A percentile compares a stretch with the other conserved stretches of the same genome.
Evolutionary conservation across 73 alveolate species (phyloP).

Genomic region (Urostyla sp.): DNA sequence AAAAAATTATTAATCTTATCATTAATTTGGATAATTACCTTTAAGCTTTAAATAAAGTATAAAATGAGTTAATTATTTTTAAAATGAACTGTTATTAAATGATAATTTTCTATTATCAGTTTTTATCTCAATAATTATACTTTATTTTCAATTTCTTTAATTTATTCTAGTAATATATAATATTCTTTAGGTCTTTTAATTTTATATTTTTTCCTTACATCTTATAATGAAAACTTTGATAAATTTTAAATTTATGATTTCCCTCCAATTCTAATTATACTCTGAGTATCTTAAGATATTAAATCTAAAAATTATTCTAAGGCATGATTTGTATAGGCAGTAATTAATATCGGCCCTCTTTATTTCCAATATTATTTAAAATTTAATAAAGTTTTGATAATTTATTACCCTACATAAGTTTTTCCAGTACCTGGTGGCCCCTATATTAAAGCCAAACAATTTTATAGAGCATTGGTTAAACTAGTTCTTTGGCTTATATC

Average conservation of each 20-base stretch:
- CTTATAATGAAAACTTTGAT: too few relatives aligned
- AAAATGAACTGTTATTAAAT: too few relatives aligned
- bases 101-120: too few relatives aligned
- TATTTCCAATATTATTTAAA: slow-evolving; percentile 18
- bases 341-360: slow-evolving; percentile 79
- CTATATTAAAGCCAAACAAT: slow-evolving; percentile 72
- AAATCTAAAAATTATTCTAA: slow-evolving; percentile 85
- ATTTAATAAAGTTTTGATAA: neutral
- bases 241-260: slow-evolving; percentile 48
- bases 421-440: slow-evolving; percentile 95
- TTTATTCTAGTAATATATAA: too few relatives aligned
- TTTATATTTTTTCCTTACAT: too few relatives aligned
- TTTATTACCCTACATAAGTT: slow-evolving; percentile 82
- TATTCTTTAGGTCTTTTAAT: too few relatives aligned
- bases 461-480: slow-evolving; percentile 66
- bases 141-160: too few relatives aligned
- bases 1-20: too few relatives aligned
- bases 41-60: too few relatives aligned
- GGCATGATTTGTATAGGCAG: slow-evolving; percentile 92
- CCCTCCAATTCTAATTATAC: slow-evolving; percentile 92
- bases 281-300: slow-evolving; percentile 75
- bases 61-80: too few relatives aligned
- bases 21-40: too few relatives aligned
- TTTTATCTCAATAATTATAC: too few relatives aligned
- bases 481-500: slow-evolving; percentile 81